Base-by-base conservation (phyloP, 2,329 filamentous ascomycete genomes). In the Xylaria sp. region DNA sequence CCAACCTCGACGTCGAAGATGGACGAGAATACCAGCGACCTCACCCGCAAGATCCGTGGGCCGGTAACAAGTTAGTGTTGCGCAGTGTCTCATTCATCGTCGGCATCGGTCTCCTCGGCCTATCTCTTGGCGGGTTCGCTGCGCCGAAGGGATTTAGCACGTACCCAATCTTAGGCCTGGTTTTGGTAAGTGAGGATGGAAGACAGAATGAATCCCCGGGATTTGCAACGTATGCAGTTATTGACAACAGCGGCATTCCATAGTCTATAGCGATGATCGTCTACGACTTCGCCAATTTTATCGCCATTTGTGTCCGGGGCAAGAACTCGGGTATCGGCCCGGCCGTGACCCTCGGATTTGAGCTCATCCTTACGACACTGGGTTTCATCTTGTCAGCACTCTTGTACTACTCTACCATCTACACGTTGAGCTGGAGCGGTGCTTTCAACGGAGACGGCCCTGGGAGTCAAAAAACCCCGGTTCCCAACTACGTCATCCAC, bases 111-210 rank as follows among this genome's bases (percentile, higher is more conserved):
- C 49, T 59, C 39, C 21, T 59, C 16, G 43, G 4, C 6, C 2
- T 59, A n/a, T 44, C 49, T 7, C 2, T 47, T 9, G 11, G 16
- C 4, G 48, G 45, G 2, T 53, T 53, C 6, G 34, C 18, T 2
- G 49, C 43, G 9, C 49, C 52, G 2, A 8, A 1, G 18, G 34
- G 39, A 16, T 58, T 55, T 20, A 48, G 39, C n/a, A 40, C 34
- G 7, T 52, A 29, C 29, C 38, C 46, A 2, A 19, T 50, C 17
- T 17, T 55, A n/a, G 49, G 46, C 1, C 44, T 22, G 16, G 11
- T 52, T 2, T 24, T 59, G 9, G 56, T 59, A 39, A 40, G 55
- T 18, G 29, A 34, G n/a, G n/a, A n/a, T n/a, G n/a, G n/a, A n/a
- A n/a, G 29, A 34, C 29, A 13, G 16, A 34, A 34, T 34, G 16